phyloP scores from a whole-genome alignment of 371 early-diverging fungal species.

The Mortierella sp. region DNA sequence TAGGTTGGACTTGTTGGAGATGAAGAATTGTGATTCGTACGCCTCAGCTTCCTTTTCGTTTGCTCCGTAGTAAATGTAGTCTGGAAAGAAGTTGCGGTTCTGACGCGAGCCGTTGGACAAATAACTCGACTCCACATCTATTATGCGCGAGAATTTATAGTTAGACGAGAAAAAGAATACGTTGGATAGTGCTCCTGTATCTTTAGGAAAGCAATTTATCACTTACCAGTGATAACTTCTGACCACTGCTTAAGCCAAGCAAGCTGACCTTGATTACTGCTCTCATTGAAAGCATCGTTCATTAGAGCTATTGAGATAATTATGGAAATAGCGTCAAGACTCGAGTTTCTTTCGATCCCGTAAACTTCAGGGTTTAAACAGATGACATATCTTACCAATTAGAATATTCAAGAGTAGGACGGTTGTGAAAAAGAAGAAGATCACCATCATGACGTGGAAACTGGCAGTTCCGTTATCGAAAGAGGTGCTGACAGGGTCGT shows the following conservation, averaged over 20 bases:
- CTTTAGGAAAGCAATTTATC: neutral
- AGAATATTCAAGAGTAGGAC: constrained; percentile 45
- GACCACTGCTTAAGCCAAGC: constrained; percentile 55
- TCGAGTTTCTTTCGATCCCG: neutral
- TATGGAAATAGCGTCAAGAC: neutral
- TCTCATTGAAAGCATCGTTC: constrained; percentile 53
- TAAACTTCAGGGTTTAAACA: neutral
- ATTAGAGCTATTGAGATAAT: constrained; percentile 35
- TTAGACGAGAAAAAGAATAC: neutral
- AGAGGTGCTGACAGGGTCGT: constrained; percentile 20
- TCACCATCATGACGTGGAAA: constrained; percentile 53
- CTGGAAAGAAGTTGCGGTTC: constrained; percentile 47
- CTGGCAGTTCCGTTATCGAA: neutral
- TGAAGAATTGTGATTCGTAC: constrained; percentile 43
- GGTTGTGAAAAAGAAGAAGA: constrained; percentile 55
- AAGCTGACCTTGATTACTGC: constrained; percentile 38
- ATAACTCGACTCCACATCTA: constrained; percentile 41
- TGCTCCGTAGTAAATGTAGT: constrained; percentile 51
- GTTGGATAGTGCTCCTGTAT: neutral
- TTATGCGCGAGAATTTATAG: too few species aligned
- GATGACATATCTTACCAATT: constrained; percentile 25
- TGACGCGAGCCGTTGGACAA: constrained; percentile 29
- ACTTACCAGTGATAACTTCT: constrained; percentile 48
- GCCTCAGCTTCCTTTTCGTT: constrained; percentile 43
- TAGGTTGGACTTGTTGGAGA: constrained; percentile 45